Evolutionary conservation across 805 yeast genomes (phyloP), one percentile per base, ranked within the genome.

Genomic region (Zygoascus biomembranicola): DNA sequence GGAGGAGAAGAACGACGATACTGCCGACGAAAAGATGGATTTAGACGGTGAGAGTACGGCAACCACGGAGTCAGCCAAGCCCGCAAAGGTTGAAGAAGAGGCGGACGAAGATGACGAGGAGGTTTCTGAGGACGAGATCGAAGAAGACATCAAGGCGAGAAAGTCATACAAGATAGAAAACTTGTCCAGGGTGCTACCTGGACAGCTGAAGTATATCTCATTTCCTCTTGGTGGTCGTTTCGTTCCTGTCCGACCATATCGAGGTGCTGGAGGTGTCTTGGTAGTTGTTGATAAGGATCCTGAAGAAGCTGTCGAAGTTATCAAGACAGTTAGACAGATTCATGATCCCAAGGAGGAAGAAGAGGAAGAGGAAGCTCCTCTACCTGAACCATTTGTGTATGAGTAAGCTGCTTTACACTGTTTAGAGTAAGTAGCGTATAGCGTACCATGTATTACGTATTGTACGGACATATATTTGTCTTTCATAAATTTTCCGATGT

Each of bases 281-380:
- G 58, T 69, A 9, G 67, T 69, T 23, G 47, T 53, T 28, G 69
- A 66, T 54, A 59, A 55, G 20, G 52, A 58, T 23, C 65, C 68
- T 11, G 54, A 57, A 49, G 72, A 67, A 47, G 80, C 84, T 26
- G 71, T 78, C 32, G 86, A 81, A 55, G 70, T 78, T 56, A 85
- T 90, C 66, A 86, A 84, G 70, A 92, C 97, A 0, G 84, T 88
- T 26, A 84, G 96, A 69, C 95, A 90, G 68, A 73, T 89, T 80
- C 67, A 95, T 90, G 19, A 95, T 86, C 85, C 88, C 20, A 85
- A 85, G 65, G 80, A 78, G 16, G 79, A 85, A 61, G 74, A 75
- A 55, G 83, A 77, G 18, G 28, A 23, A 23, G 83, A 77, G 19
- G 83, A 79, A 50, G 77, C 77, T 1, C 75, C 77, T 6, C 57